phyloP scores from a whole-genome alignment of 2,329 filamentous ascomycete genomes.

The Dichotomopilus funicola region DNA sequence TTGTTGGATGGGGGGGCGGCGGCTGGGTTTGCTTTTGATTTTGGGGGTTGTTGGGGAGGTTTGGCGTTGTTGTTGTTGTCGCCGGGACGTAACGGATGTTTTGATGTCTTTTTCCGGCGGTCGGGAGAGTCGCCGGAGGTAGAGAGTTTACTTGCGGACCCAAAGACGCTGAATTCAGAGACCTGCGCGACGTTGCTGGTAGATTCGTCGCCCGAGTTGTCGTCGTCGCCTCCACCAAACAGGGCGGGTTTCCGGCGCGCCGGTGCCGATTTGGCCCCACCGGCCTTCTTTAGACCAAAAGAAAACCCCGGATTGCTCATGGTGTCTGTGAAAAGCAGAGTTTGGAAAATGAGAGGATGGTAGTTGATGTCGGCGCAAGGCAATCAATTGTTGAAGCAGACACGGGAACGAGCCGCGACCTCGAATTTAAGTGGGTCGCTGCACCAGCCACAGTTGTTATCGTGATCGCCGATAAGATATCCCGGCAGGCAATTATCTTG shows the following conservation, averaged over 20 bases:
- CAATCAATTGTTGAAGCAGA: background rate
- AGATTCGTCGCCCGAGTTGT: constrained; percentile 37
- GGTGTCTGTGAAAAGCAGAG: background rate
- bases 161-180: constrained; percentile 51
- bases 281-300: constrained; percentile 56
- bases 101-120: constrained; percentile 13
- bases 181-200: constrained; percentile 46
- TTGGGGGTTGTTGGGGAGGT: constrained; percentile 23
- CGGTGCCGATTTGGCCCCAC: constrained; percentile 42
- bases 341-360: too few species aligned
- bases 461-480: background rate
- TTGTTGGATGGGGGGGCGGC: constrained; percentile 29
- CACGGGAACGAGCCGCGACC: background rate
- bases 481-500: constrained; percentile 7
- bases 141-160: constrained; percentile 23
- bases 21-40: constrained; percentile 11
- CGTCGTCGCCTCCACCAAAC: constrained; percentile 54
- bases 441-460: constrained; percentile 12
- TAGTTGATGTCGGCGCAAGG: background rate
- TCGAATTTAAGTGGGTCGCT: background rate
- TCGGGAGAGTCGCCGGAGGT: constrained; percentile 8
- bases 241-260: constrained; percentile 45
- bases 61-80: constrained; percentile 27
- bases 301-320: constrained; percentile 46
- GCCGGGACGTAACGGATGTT: too few species aligned